A percentile compares a stretch with the other conserved stretches of the same genome.
Conservation (phyloP, 2,329 filamentous ascomycete species). For the Beauveria pseudobassiana region DNA sequence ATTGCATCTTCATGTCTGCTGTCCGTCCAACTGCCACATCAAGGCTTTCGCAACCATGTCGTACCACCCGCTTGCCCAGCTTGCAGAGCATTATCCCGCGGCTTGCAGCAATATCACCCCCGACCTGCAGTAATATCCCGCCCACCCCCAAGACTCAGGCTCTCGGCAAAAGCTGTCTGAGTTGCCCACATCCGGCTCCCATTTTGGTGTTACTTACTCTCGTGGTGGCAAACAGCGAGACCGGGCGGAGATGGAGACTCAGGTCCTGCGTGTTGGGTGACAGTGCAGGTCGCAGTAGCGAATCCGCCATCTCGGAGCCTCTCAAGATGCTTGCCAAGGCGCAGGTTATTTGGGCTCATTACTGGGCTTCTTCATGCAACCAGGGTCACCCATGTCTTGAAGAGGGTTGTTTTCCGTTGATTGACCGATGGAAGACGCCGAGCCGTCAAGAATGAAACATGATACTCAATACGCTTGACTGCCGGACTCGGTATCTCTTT, state of each 20-base stretch:
- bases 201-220: not conserved
- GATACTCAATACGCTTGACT: not conserved
- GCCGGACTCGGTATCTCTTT: not conserved
- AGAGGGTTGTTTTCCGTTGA: not conserved
- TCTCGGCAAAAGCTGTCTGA: not conserved
- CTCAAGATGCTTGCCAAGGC: not conserved
- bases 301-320: not conserved
- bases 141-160: not conserved
- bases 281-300: not conserved
- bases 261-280: not conserved
- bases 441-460: not conserved
- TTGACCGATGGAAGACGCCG: not conserved
- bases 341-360: not conserved
- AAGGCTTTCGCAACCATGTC: too few relatives aligned
- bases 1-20: too few relatives aligned
- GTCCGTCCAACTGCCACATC: too few relatives aligned
- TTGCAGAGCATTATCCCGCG: too few relatives aligned
- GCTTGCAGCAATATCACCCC: not conserved
- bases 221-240: not conserved
- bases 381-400: not conserved
- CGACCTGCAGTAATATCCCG: not conserved
- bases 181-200: not conserved
- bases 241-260: not conserved
- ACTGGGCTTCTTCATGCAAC: not conserved
- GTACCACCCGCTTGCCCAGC: not conserved